Evolutionary conservation across 2,329 filamentous ascomycete genomes (phyloP).

Genomic region (Fusarium sarcochroum): DNA sequence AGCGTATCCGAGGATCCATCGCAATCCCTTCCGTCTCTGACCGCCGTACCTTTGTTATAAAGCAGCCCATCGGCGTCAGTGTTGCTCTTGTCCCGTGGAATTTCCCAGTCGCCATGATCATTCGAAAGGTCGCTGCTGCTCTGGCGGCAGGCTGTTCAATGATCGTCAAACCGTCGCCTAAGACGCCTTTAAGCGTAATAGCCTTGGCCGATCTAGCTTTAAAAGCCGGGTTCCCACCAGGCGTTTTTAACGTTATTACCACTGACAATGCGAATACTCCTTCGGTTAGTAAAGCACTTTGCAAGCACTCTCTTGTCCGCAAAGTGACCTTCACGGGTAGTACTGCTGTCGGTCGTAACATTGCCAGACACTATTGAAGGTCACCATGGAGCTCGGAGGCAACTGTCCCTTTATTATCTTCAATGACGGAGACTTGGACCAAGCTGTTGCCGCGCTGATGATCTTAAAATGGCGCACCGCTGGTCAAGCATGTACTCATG

Average conservation of each 20-base stretch:
- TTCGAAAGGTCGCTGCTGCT: conserved; percentile 64
- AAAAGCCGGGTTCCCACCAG: conserved; percentile 80
- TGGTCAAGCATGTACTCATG: conserved; percentile 67
- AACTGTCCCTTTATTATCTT: conserved; percentile 77
- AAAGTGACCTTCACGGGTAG: conserved; percentile 85
- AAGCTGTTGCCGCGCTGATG: background rate
- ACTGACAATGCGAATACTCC: conserved; percentile 61
- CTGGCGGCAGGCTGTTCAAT: conserved; percentile 82
- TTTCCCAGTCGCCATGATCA: conserved; percentile 69
- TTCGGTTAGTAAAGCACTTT: conserved; percentile 59
- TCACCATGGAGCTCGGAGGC: conserved; percentile 78
- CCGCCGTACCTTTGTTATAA: conserved; percentile 77
- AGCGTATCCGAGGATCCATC: conserved; percentile 63
- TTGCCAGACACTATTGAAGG: conserved; percentile 72
- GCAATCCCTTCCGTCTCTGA: conserved; percentile 60
- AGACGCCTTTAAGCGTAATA: conserved; percentile 80
- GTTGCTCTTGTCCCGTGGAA: conserved; percentile 65
- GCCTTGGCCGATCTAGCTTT: conserved; percentile 76
- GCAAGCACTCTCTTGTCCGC: conserved; percentile 59
- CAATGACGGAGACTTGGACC: conserved; percentile 69
- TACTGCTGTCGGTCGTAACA: conserved; percentile 76
- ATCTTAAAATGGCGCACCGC: conserved; percentile 76
- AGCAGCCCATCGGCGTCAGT: conserved; percentile 59
- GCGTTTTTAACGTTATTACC: conserved; percentile 70
- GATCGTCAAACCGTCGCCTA: conserved; percentile 78